Percentiles rank a stretch among this genome's conserved stretches.
Conservation (phyloP, 1,284 basidiomycete genomes). For the Pterulicium gracile region DNA sequence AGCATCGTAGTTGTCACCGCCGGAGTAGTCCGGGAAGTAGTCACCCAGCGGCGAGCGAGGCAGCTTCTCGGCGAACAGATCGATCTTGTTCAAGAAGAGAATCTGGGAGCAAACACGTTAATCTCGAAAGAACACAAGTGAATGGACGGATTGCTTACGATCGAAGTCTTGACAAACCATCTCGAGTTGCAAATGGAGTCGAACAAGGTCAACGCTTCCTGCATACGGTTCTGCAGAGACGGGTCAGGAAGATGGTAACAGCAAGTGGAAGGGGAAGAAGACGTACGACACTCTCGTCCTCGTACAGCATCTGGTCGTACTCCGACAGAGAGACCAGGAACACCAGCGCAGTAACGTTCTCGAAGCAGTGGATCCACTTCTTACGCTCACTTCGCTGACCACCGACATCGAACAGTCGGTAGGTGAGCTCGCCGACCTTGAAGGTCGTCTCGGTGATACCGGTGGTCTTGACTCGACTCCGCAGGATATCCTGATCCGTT, state of each 20-base stretch:
- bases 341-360: conserved; percentile 91
- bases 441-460: conserved; percentile 96
- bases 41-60: conserved; percentile 73
- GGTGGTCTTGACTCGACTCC: conserved; percentile 92
- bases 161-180: conserved; percentile 88
- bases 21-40: conserved; percentile 65
- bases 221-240: conserved; percentile 77
- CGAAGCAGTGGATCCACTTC: conserved; percentile 96
- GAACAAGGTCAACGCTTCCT: conserved; percentile 90
- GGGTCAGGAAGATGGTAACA: conserved; percentile 6
- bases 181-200: conserved; percentile 95
- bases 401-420: conserved; percentile 90
- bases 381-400: conserved; percentile 91
- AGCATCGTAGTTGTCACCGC: conserved; percentile 77
- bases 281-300: conserved; percentile 86
- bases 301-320: conserved; percentile 91
- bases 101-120: conserved; percentile 34
- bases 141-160: conserved; percentile 35
- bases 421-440: conserved; percentile 86
- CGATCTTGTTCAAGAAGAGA: conserved; percentile 92
- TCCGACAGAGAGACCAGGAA: conserved; percentile 91
- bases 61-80: conserved; percentile 91
- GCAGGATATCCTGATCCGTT: conserved; percentile 90
- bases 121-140: conserved; percentile 3
- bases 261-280: conserved; percentile 7